phyloP scores from a whole-genome alignment of 768 basidiomycete species.

The Boletus fagicola region DNA sequence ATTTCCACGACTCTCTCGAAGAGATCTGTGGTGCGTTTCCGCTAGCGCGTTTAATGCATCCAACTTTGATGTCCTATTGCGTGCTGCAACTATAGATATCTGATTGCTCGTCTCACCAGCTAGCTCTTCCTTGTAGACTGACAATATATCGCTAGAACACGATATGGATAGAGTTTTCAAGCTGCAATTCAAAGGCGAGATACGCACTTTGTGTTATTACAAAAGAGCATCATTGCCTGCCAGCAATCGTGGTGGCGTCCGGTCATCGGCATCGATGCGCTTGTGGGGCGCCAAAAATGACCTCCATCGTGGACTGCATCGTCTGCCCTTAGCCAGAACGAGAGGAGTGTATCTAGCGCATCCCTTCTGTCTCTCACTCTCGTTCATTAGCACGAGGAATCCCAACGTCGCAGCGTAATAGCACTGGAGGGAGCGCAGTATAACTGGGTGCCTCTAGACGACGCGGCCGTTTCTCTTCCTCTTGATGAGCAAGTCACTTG shows the following conservation, averaged over 20 bases:
- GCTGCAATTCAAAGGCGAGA: background rate
- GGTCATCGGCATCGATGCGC: no score
- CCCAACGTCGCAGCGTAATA: background rate
- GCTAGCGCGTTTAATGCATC: slow-evolving; percentile 23
- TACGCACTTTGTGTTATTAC: no score
- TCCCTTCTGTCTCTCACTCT: no score
- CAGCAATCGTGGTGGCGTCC: no score
- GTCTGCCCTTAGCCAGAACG: no score
- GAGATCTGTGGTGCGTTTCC: slow-evolving; percentile 22
- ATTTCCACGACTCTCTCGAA: slow-evolving; percentile 21
- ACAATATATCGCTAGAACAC: no score
- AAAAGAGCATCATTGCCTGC: no score
- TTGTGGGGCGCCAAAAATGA: no score
- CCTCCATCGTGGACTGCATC: no score
- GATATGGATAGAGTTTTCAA: background rate
- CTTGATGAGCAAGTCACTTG: background rate
- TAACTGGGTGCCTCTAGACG: background rate
- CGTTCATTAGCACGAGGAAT: background rate
- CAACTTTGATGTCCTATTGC: slow-evolving; percentile 22
- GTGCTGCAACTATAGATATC: slow-evolving; percentile 30
- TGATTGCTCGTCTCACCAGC: no score
- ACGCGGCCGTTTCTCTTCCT: background rate
- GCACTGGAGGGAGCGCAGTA: background rate
- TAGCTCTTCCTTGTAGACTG: no score
- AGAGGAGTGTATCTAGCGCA: background rate